These are phyloP conservation scores for Ostreobium quekettii DNA, from an alignment of 139 green algal genomes.

Conservation along the genomic window DNA sequence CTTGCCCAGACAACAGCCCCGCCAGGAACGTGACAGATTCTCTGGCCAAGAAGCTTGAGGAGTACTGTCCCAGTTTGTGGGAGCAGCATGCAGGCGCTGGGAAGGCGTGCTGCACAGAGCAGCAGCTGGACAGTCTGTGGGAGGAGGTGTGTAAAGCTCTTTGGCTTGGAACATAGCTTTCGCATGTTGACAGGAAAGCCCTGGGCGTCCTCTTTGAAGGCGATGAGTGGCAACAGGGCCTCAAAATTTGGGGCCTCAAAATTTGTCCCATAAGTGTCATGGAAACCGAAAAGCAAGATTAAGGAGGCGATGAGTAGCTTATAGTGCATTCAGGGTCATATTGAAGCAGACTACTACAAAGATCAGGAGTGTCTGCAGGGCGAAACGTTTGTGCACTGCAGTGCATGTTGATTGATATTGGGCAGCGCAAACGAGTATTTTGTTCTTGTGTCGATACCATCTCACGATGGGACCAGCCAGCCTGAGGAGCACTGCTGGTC, in stretches of 20 bases:
- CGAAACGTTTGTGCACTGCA: too few species aligned
- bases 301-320: not conserved
- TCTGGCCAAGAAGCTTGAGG: not conserved
- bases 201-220: not conserved
- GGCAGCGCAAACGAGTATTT: too few species aligned
- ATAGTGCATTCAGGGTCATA: too few species aligned
- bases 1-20: not conserved
- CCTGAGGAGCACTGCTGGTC: too few species aligned
- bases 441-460: too few species aligned
- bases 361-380: too few species aligned
- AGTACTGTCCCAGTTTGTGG: conserved; percentile 8
- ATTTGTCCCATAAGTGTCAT: too few species aligned
- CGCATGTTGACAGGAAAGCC: not conserved
- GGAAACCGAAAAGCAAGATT: not conserved
- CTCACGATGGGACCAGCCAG: too few species aligned
- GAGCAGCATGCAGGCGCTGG: not conserved
- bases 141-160: not conserved
- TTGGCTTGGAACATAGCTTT: not conserved
- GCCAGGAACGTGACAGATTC: not conserved
- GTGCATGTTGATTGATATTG: too few species aligned
- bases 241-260: too few species aligned
- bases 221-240: not conserved
- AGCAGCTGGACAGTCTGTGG: not conserved
- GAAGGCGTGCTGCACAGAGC: not conserved
- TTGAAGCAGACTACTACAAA: too few species aligned